Conservation (phyloP, 495 filamentous ascomycete species). For the Xylaria longipes region DNA sequence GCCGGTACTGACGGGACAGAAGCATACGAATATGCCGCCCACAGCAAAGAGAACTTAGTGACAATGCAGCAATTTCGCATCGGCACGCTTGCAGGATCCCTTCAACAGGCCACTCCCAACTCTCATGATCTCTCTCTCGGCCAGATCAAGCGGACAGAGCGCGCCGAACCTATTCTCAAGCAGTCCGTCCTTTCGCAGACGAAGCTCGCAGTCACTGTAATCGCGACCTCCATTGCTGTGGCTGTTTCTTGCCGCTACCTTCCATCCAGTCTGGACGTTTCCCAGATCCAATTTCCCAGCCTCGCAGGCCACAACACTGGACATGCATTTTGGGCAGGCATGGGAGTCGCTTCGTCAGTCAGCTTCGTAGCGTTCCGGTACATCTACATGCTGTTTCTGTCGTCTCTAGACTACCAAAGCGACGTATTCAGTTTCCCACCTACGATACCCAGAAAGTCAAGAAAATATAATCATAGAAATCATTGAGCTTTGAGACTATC, state of each 20-base stretch:
- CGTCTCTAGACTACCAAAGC: not conserved
- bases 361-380: not conserved
- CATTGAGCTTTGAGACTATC: not conserved
- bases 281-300: not conserved
- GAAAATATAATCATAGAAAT: not conserved
- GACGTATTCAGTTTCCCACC: not conserved
- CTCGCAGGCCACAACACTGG: not conserved
- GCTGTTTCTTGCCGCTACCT: not conserved
- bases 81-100: not conserved
- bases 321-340: conserved; percentile 1
- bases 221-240: not conserved
- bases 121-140: not conserved
- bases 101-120: not conserved
- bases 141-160: not conserved
- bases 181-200: not conserved
- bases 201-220: not conserved
- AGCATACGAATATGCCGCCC: not conserved
- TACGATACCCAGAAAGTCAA: not conserved
- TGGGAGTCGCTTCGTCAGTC: not conserved
- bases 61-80: not conserved
- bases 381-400: not conserved
- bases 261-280: not conserved
- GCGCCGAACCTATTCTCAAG: not conserved
- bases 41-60: not conserved
- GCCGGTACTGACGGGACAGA: not conserved